These are phyloP conservation scores for Debaryomyces coudertii DNA, from an alignment of 1,139 yeast species.

Conservation along the genomic window DNA sequence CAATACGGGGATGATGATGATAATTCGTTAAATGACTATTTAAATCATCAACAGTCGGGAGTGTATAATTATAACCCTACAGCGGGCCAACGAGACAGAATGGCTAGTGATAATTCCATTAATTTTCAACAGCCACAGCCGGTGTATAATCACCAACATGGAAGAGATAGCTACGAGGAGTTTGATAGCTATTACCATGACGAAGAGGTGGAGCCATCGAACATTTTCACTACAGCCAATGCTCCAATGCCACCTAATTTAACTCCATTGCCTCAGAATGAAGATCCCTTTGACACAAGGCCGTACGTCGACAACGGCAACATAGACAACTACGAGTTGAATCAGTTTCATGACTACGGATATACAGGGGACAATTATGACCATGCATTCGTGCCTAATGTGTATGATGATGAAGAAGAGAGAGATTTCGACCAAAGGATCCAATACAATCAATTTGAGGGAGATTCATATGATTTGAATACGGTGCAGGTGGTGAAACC, in stretches of 20 bases:
- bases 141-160: constrained; percentile 21
- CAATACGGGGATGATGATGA: constrained; percentile 11
- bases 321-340: constrained; percentile 27
- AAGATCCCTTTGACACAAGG: constrained; percentile 22
- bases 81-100: constrained; percentile 17
- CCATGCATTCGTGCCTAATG: constrained; percentile 53
- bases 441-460: constrained; percentile 44
- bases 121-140: constrained; percentile 42
- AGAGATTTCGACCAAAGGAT: constrained; percentile 45
- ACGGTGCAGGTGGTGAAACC: constrained; percentile 30
- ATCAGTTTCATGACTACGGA: constrained; percentile 28
- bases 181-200: constrained; percentile 24
- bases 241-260: constrained; percentile 21
- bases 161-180: constrained; percentile 29
- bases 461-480: constrained; percentile 49
- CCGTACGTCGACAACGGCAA: constrained; percentile 18
- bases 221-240: constrained; percentile 30
- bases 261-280: constrained; percentile 18
- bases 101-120: constrained; percentile 26
- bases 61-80: constrained; percentile 22
- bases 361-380: constrained; percentile 25
- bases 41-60: constrained; percentile 20
- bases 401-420: constrained; percentile 48
- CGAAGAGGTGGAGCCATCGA: constrained; percentile 23
- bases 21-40: constrained; percentile 12